Conservation (phyloP, 2,329 filamentous ascomycete species). For the Lachnellula willkommii region DNA sequence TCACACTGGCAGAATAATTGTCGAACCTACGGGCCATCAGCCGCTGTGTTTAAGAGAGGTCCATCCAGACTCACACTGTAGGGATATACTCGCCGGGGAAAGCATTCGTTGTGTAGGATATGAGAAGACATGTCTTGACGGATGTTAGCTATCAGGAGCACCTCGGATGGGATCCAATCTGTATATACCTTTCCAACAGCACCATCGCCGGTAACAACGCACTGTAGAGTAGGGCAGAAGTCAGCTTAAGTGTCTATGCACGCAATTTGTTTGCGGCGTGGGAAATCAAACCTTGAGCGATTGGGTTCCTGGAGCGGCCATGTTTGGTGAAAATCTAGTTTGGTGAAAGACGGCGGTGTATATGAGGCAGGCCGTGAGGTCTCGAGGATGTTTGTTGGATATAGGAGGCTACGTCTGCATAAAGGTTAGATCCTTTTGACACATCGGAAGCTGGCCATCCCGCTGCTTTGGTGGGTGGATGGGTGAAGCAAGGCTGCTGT, state of each 20-base stretch:
- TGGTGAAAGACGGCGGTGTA: constrained; percentile 10
- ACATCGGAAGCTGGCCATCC: constrained; percentile 25
- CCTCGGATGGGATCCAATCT: not conserved
- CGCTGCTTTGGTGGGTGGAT: constrained; percentile 14
- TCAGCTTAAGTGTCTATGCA: constrained; percentile 17
- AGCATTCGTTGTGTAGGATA: constrained; percentile 98
- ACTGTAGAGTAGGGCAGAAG: constrained; percentile 48
- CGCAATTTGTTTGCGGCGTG: constrained; percentile 8
- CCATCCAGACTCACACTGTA: constrained; percentile 65
- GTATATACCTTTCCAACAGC: constrained; percentile 87
- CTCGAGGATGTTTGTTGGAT: constrained; percentile 17
- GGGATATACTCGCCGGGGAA: constrained; percentile 99
- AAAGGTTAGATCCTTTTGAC: constrained; percentile 25
- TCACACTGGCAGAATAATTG: constrained; percentile 98
- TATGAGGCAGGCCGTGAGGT: constrained; percentile 10
- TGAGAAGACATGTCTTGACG: constrained; percentile 87
- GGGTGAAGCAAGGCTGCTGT: constrained; percentile 8
- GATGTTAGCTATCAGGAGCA: constrained; percentile 27
- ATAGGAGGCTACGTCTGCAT: constrained; percentile 22
- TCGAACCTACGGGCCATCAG: constrained; percentile 64
- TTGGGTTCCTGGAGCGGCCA: constrained; percentile 75
- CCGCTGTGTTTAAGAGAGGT: not conserved
- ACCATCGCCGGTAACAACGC: constrained; percentile 98
- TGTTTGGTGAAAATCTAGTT: constrained; percentile 34
- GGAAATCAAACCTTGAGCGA: constrained; percentile 70